phyloP scores from a whole-genome alignment of 2,329 filamentous ascomycete genomes.

The Colletotrichum navitas region DNA sequence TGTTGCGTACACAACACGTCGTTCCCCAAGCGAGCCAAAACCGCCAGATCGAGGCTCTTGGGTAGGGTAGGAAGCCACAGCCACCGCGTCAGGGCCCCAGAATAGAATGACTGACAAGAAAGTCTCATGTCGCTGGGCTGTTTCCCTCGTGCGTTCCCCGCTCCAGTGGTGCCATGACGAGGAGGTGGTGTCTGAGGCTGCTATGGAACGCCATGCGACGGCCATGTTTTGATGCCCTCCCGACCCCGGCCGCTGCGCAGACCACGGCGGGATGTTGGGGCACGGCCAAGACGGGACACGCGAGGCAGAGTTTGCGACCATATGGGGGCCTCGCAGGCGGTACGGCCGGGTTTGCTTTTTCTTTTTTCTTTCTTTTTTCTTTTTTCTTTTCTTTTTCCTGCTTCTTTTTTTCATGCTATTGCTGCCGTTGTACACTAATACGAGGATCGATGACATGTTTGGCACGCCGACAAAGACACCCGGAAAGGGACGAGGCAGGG shows the following conservation, averaged over 20 bases:
- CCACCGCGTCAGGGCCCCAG: neutral
- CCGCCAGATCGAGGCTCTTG: conserved; percentile 11
- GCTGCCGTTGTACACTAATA: neutral
- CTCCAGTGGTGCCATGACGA: neutral
- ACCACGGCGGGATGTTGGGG: neutral
- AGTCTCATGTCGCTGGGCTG: conserved; percentile 10
- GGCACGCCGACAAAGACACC: conserved; percentile 7
- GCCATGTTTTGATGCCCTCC: neutral
- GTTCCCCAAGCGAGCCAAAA: neutral
- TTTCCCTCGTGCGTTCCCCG: neutral
- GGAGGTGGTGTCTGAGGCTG: neutral
- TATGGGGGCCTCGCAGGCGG: neutral
- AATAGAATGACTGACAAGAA: neutral
- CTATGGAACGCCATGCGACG: neutral
- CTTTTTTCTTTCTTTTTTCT: neutral
- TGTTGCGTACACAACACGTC: conserved; percentile 2
- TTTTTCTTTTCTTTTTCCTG: too few species aligned
- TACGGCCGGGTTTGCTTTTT: neutral
- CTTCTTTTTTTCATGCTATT: neutral
- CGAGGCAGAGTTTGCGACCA: neutral
- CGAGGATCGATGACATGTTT: conserved; percentile 4
- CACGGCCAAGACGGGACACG: neutral
- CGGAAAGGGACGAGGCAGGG: neutral
- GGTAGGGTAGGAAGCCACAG: conserved; percentile 2
- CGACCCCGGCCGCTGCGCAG: neutral